phyloP scores from a whole-genome alignment of 176 grass and related monocot genomes.

The Triticum urartu region DNA sequence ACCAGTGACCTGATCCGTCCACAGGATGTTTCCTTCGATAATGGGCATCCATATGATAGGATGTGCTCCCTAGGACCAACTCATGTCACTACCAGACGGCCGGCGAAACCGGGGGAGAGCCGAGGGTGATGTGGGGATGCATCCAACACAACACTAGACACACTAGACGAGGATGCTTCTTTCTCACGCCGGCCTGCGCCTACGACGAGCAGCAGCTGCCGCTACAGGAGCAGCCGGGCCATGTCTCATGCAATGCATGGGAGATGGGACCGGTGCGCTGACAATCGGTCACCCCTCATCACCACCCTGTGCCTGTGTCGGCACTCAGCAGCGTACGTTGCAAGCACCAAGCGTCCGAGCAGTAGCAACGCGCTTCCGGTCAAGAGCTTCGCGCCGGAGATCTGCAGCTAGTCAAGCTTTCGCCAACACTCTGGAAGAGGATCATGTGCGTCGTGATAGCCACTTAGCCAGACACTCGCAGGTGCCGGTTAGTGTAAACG shows the following conservation, averaged over 20 bases:
- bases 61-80: conserved; percentile 17
- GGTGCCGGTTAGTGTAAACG: no score
- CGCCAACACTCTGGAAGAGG: no score
- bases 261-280: conserved; percentile 11
- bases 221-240: neutral
- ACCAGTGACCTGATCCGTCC: no score
- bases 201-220: neutral
- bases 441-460: no score
- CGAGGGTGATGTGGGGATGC: neutral
- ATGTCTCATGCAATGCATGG: conserved; percentile 1
- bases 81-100: neutral
- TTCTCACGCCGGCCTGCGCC: conserved; percentile 27
- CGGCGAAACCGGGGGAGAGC: neutral
- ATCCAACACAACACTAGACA: no score
- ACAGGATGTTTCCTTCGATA: neutral
- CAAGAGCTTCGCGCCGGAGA: no score
- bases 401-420: no score
- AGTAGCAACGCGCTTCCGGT: neutral
- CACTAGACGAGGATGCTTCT: conserved; percentile 26
- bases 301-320: conserved; percentile 22
- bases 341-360: neutral
- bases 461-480: no score
- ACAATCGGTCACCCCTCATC: conserved; percentile 19
- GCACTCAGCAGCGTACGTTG: neutral
- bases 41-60: neutral